A percentile compares a stretch with the other conserved stretches of the same genome.
phyloP scores from a whole-genome alignment of 163 green algal species.

The Trebouxiophyceae sp. region DNA sequence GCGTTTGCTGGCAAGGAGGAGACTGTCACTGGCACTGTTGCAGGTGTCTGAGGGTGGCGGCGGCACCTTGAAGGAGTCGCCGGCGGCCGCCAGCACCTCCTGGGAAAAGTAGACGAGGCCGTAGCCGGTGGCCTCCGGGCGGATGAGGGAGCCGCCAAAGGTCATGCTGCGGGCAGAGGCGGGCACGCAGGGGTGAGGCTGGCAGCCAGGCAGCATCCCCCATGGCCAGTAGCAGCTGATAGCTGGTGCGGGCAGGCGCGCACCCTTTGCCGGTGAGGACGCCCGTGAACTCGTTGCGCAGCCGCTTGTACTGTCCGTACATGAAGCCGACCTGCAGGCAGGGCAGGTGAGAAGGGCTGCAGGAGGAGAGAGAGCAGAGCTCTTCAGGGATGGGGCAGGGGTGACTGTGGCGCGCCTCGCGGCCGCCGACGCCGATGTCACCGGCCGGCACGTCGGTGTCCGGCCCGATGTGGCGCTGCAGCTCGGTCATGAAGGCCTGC shows the following conservation, averaged over 20 bases:
- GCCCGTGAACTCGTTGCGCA: constrained; percentile 50
- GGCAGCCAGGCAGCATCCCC: too few relatives aligned
- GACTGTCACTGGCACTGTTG: too few relatives aligned
- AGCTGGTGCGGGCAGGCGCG: neutral
- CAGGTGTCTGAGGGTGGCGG: too few relatives aligned
- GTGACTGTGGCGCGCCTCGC: too few relatives aligned
- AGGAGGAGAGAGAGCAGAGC: too few relatives aligned
- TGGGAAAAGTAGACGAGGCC: constrained; percentile 68
- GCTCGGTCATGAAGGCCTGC: constrained; percentile 83
- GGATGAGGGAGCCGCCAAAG: constrained; percentile 68
- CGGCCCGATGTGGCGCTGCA: constrained; percentile 60
- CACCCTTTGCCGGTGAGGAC: constrained; percentile 74
- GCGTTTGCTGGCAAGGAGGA: neutral
- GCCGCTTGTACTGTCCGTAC: constrained; percentile 81
- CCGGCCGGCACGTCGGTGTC: constrained; percentile 70
- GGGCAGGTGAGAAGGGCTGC: too few relatives aligned
- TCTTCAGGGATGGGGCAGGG: too few relatives aligned
- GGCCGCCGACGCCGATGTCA: constrained; percentile 63
- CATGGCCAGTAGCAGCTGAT: too few relatives aligned
- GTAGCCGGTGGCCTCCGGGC: constrained; percentile 80
- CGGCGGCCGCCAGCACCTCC: constrained; percentile 46
- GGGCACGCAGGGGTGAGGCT: neutral
- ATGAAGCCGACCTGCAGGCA: constrained; percentile 83
- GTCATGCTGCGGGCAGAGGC: constrained; percentile 32
- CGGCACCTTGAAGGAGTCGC: constrained; percentile 34